Evolutionary conservation across 345 rosid genomes (phyloP).

Genomic region (Rhizophora mangle): DNA sequence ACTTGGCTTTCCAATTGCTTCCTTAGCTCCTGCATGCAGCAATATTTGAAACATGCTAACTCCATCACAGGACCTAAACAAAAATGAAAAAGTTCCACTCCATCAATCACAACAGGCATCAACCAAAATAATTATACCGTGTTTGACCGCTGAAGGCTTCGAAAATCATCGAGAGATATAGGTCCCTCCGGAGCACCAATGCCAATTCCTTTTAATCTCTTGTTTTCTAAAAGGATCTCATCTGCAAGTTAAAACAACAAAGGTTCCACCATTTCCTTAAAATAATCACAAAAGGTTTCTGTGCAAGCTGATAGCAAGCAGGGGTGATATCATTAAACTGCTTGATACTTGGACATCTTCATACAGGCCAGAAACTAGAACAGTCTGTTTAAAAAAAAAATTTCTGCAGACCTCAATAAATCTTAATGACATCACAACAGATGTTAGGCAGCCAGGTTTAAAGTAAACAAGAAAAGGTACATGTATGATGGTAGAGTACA

Average conservation of each 20-base stretch:
- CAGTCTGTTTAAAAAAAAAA: neutral
- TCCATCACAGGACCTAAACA: neutral
- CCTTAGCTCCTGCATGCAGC: constrained; percentile 70
- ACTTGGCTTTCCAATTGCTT: constrained; percentile 86
- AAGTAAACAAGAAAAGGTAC: neutral
- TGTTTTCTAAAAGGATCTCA: constrained; percentile 54
- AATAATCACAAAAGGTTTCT: neutral
- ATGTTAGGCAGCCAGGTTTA: neutral
- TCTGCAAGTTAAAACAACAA: constrained; percentile 36
- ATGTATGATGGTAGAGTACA: neutral
- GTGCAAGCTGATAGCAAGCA: neutral
- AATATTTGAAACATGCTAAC: constrained; percentile 6
- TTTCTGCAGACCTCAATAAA: neutral
- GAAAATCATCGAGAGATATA: constrained; percentile 89
- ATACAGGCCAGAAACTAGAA: neutral
- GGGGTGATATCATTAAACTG: neutral
- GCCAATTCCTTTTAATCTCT: constrained; percentile 82
- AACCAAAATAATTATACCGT: constrained; percentile 40
- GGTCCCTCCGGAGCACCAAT: constrained; percentile 97
- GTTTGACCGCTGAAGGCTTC: constrained; percentile 91
- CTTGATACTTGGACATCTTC: neutral
- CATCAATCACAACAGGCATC: constrained; percentile 17
- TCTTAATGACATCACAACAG: neutral
- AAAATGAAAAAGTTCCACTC: neutral
- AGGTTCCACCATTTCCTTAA: too few relatives aligned